phyloP scores from a whole-genome alignment of 257 asterid genomes.

The Nicotiana tabacum region DNA sequence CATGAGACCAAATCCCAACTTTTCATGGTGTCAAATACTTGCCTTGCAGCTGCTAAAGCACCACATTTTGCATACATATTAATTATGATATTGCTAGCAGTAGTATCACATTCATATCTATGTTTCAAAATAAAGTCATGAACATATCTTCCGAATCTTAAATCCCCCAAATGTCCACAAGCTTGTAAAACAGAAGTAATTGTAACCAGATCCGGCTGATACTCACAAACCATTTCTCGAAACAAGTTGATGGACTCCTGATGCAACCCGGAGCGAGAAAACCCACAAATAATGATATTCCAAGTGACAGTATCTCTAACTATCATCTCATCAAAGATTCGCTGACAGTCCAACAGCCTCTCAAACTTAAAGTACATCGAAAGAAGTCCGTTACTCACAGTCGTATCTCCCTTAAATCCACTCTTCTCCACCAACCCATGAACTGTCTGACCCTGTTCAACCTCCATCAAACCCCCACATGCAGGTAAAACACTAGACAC shows the following conservation, averaged over 20 bases:
- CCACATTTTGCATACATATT: conserved; percentile 85
- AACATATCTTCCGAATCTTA: conserved; percentile 47
- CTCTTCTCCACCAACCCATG: conserved; percentile 63
- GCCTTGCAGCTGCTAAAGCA: conserved; percentile 44
- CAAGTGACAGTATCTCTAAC: conserved; percentile 58
- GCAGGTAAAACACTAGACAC: conserved; percentile 48
- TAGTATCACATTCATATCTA: conserved; percentile 44
- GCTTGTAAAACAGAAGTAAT: conserved; percentile 61
- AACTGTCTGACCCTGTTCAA: conserved; percentile 48
- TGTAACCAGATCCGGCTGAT: conserved; percentile 61
- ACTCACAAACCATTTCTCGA: conserved; percentile 41
- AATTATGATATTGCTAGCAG: conserved; percentile 45
- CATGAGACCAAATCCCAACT: conserved; percentile 69
- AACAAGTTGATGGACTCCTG: conserved; percentile 51
- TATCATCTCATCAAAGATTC: conserved; percentile 55
- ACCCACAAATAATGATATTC: conserved; percentile 73
- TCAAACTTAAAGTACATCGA: conserved; percentile 69
- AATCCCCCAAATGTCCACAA: conserved; percentile 57
- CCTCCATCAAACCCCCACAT: conserved; percentile 56
- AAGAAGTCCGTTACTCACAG: conserved; percentile 54
- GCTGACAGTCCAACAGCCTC: conserved; percentile 33
- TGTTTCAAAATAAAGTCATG: conserved; percentile 57
- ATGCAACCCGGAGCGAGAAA: conserved; percentile 40
- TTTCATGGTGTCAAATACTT: conserved; percentile 54
- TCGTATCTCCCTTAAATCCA: conserved; percentile 44